These are phyloP conservation scores for Penicillium verrucosum DNA, from an alignment of 2,329 filamentous ascomycete species.

Conservation along the genomic window DNA sequence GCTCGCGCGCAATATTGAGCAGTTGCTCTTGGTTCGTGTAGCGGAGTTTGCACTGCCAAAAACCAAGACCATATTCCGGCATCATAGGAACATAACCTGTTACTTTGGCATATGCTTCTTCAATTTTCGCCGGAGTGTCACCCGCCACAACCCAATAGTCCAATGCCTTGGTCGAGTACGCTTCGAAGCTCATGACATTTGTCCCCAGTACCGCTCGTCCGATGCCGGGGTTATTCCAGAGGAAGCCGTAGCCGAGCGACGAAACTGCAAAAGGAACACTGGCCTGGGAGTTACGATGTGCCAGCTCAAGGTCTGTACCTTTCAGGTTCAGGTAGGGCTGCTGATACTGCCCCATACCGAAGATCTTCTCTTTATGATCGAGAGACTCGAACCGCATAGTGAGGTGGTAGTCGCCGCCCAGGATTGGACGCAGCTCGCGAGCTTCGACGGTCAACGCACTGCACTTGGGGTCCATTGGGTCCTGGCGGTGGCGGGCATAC, in stretches of 20 bases:
- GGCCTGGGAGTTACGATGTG: slow-evolving; percentile 65
- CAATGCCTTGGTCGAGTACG: slow-evolving; percentile 54
- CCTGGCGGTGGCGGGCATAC: slow-evolving; percentile 50
- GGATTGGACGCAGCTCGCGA: slow-evolving; percentile 56
- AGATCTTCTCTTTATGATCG: slow-evolving; percentile 58
- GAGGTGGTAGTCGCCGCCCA: slow-evolving; percentile 56
- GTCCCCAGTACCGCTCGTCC: slow-evolving; percentile 60
- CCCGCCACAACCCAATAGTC: slow-evolving; percentile 65
- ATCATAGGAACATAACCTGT: slow-evolving; percentile 63
- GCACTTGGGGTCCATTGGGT: slow-evolving; percentile 57
- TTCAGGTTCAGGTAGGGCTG: slow-evolving; percentile 63
- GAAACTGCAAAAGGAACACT: slow-evolving; percentile 62
- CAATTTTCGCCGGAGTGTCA: slow-evolving; percentile 54
- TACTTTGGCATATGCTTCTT: slow-evolving; percentile 54
- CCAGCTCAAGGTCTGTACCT: slow-evolving; percentile 60
- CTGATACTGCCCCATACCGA: slow-evolving; percentile 68
- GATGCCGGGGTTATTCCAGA: slow-evolving; percentile 65
- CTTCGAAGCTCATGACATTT: slow-evolving; percentile 62
- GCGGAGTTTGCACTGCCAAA: slow-evolving; percentile 66
- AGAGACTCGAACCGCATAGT: slow-evolving; percentile 59
- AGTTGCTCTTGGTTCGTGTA: slow-evolving; percentile 66
- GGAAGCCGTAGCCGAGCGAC: slow-evolving; percentile 58
- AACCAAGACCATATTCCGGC: slow-evolving; percentile 66
- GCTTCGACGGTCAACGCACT: slow-evolving; percentile 57
- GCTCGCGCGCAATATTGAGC: slow-evolving; percentile 58